These are phyloP conservation scores for Geotrichum klebahnii DNA, from an alignment of 1,139 yeast genomes.

Conservation along the genomic window DNA sequence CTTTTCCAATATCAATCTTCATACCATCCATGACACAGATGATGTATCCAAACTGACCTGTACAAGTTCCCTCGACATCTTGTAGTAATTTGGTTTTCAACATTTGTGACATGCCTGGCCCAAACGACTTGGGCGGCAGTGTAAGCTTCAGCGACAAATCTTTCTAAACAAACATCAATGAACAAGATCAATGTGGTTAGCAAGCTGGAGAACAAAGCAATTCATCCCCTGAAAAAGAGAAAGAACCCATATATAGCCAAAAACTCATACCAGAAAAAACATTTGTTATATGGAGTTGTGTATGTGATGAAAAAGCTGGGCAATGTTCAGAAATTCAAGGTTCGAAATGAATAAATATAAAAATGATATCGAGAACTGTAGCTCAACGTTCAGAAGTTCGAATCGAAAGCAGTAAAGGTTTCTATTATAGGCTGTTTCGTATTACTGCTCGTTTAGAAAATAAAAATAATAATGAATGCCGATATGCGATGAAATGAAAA, in stretches of 20 bases:
- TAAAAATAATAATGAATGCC: no score
- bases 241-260: not conserved
- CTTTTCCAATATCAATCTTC: conserved; percentile 93
- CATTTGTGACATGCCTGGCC: conserved; percentile 95
- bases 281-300: not conserved
- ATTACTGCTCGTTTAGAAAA: no score
- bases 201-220: not conserved
- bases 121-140: conserved; percentile 94
- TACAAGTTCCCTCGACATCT: conserved; percentile 98
- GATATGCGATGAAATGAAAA: no score
- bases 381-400: no score
- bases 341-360: no score
- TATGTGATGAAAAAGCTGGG: not conserved
- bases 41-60: conserved; percentile 97
- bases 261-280: conserved; percentile 1
- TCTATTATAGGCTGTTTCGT: no score
- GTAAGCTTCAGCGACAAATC: conserved; percentile 88
- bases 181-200: no score
- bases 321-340: no score
- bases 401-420: no score
- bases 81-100: conserved; percentile 82
- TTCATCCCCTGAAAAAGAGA: not conserved
- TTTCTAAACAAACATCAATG: conserved; percentile 41
- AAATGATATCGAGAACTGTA: no score
- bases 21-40: conserved; percentile 93